A percentile compares a stretch with the other conserved stretches of the same genome.
These are phyloP conservation scores for Sesbania bispinosa DNA, from an alignment of 306 rosid species.

Conservation along the genomic window DNA sequence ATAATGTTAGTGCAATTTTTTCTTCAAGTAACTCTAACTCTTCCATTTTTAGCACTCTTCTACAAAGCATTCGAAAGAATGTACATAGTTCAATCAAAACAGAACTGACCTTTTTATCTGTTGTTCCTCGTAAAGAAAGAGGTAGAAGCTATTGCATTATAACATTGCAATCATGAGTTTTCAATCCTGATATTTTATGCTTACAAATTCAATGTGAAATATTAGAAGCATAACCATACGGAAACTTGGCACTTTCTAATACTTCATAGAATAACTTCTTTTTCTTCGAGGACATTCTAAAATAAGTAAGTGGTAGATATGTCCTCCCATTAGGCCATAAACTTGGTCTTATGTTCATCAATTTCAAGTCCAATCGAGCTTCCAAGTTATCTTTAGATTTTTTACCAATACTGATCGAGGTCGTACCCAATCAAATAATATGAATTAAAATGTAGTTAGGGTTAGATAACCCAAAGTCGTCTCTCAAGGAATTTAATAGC, in stretches of 20 bases:
- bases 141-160: neutral
- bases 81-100: neutral
- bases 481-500: too few relatives aligned
- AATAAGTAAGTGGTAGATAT: too few relatives aligned
- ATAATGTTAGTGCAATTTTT: too few relatives aligned
- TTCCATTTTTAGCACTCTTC: neutral
- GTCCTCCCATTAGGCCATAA: too few relatives aligned
- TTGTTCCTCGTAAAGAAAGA: neutral
- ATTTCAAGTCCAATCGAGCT: too few relatives aligned
- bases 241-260: neutral
- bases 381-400: neutral
- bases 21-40: neutral
- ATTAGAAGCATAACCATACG: too few relatives aligned
- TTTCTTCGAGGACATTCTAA: neutral
- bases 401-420: too few relatives aligned
- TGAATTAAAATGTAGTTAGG: too few relatives aligned
- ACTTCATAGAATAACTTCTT: neutral
- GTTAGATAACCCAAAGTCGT: too few relatives aligned
- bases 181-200: neutral
- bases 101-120: neutral
- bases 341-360: too few relatives aligned
- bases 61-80: neutral
- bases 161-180: neutral
- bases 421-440: too few relatives aligned
- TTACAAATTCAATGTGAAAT: neutral